Percentiles rank a stretch among this genome's conserved stretches.
These are phyloP conservation scores for Oryza meyeriana DNA, from an alignment of 176 grass and related monocot genomes.

Conservation along the genomic window DNA sequence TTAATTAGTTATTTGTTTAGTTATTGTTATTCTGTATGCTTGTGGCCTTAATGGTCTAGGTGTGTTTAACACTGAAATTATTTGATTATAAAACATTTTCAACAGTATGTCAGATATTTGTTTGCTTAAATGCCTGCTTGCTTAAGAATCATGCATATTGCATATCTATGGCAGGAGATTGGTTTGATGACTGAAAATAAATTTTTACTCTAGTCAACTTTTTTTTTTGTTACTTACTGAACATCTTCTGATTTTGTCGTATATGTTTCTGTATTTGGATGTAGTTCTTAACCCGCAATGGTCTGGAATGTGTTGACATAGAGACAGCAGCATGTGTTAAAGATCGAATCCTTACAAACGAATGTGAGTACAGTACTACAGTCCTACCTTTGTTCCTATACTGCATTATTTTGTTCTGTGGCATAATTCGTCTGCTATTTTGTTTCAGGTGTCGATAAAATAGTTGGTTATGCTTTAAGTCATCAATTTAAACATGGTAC, in stretches of 20 bases:
- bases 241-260: neutral
- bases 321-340: conserved; percentile 67
- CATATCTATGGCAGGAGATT: neutral
- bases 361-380: conserved; percentile 68
- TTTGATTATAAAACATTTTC: neutral
- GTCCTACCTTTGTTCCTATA: conserved; percentile 4
- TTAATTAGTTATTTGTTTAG: neutral
- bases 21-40: neutral
- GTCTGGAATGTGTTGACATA: conserved; percentile 72
- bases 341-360: conserved; percentile 88
- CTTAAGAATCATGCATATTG: conserved; percentile 1
- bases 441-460: conserved; percentile 91
- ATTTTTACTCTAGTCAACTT: neutral
- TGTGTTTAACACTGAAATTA: neutral
- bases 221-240: conserved; percentile 13
- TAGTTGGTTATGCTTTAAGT: conserved; percentile 87
- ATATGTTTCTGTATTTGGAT: conserved; percentile 8
- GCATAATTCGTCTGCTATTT: neutral
- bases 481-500: conserved; percentile 62
- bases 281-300: conserved; percentile 75
- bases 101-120: conserved; percentile 11
- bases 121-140: neutral
- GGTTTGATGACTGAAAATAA: neutral
- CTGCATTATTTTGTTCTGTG: neutral
- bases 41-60: neutral